Percentiles rank a stretch among this genome's conserved stretches.
These are phyloP conservation scores for Ganoderma leucocontextum DNA, from an alignment of 1,284 basidiomycete species.

Conservation along the genomic window DNA sequence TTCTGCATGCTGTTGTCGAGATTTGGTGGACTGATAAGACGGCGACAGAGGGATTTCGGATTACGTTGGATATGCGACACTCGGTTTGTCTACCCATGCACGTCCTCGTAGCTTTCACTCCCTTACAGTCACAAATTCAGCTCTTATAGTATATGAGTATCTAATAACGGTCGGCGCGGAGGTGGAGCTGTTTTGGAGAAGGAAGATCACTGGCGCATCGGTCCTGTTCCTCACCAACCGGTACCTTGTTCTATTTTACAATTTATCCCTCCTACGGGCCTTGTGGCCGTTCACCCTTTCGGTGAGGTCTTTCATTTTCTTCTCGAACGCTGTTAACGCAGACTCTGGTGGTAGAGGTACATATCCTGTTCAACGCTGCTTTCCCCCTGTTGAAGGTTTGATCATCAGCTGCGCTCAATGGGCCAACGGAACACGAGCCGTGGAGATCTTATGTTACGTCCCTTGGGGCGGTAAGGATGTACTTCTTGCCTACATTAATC, in stretches of 20 bases:
- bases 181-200: constrained; percentile 17
- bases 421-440: constrained; percentile 10
- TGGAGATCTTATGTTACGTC: constrained; percentile 13
- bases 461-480: constrained; percentile 10
- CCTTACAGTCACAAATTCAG: neutral
- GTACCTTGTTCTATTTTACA: constrained; percentile 10
- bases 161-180: constrained; percentile 18
- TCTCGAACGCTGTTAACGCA: neutral
- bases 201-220: constrained; percentile 15
- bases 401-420: constrained; percentile 11
- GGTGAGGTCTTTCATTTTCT: neutral
- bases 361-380: neutral
- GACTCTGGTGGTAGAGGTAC: neutral
- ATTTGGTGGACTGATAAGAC: neutral
- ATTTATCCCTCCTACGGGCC: constrained; percentile 1
- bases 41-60: neutral
- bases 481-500: neutral
- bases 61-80: neutral
- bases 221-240: constrained; percentile 17
- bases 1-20: neutral
- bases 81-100: neutral
- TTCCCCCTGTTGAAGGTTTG: no score
- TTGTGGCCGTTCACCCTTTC: constrained; percentile 2
- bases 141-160: constrained; percentile 15
- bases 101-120: neutral